Base-by-base conservation (phyloP, 2,329 filamentous ascomycete species). In the Colletotrichum sp. region DNA sequence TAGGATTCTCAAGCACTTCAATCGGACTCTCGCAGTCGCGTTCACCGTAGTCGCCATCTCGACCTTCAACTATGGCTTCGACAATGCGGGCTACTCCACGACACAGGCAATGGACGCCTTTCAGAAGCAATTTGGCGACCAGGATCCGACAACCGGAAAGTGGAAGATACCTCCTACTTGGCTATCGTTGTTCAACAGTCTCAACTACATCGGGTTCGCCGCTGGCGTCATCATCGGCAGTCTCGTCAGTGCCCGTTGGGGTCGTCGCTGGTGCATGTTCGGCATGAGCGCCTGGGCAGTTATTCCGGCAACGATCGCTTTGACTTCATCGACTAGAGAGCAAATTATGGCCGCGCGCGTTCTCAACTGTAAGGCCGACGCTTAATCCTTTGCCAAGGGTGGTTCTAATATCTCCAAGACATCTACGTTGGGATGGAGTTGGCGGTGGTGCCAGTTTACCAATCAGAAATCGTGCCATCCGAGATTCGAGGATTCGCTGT, bases 371-470 rank as follows among this genome's bases (percentile, higher is more conserved):
- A 61, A 9, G 74, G 6, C 43, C 8, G 8, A 61, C 34, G 32
- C 7, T 52, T 55, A 0, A 57, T 9, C 5, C 21, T 57, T 15
- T 3, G 3, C 2, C 2, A 12, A 36, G 8, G 1, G 8, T 18
- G 13, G 6, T 8, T 21, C 66, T 75, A 55, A 75, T 15, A 7
- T 18, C 8, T 16, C 13, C 6, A 34, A 76, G 74, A 85, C 66
- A 72, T 84, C 21, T 86, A 86, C 61, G 79, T 86, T 21, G 85
- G 85, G 10, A 86, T 85, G 82, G 84, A 86, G 72, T 80, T 86
- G 21, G 81, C 85, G 1, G 79, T 84, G 2, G 82, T 86, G 0
- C 86, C 86, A 0, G 79, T 82, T 0, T 85, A 81, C n/a, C 83
- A 85, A 67, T 83, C 84, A 1, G 84, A 85, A 77, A 80, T 84